These are phyloP conservation scores for Smithsoniella earleae DNA, from an alignment of 163 green algal species.

Conservation along the genomic window DNA sequence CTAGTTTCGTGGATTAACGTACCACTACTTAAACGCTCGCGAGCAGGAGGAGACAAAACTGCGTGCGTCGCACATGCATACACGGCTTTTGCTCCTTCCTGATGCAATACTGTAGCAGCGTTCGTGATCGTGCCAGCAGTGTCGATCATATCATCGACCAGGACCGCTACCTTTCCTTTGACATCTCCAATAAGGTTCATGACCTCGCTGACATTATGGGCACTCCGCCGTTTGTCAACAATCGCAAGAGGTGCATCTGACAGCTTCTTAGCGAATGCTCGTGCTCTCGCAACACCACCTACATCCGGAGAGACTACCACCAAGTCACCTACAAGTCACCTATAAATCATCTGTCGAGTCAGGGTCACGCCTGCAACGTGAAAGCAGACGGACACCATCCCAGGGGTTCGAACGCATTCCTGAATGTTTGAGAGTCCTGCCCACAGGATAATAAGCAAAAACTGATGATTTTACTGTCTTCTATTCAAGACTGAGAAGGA, in stretches of 20 bases:
- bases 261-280: constrained; percentile 98
- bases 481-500: too few species aligned
- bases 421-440: too few species aligned
- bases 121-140: constrained; percentile 97
- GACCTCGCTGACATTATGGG: constrained; percentile 96
- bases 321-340: constrained; percentile 75
- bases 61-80: constrained; percentile 95
- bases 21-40: constrained; percentile 78
- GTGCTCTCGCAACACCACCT: constrained; percentile 83
- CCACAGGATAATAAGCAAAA: too few species aligned
- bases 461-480: too few species aligned
- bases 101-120: constrained; percentile 75
- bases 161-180: constrained; percentile 90
- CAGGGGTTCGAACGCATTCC: too few species aligned
- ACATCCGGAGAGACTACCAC: constrained; percentile 98
- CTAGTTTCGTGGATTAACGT: constrained; percentile 35
- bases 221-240: constrained; percentile 90
- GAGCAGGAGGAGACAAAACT: constrained; percentile 89
- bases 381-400: too few species aligned
- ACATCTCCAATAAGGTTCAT: constrained; percentile 99
- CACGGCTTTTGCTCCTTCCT: constrained; percentile 74
- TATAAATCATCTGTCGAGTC: too few species aligned
- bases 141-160: constrained; percentile 99
- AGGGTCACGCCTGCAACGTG: too few species aligned
- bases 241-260: constrained; percentile 95